phyloP scores from a whole-genome alignment of 441 rosid genomes.

The Euphorbia neoarborescens region DNA sequence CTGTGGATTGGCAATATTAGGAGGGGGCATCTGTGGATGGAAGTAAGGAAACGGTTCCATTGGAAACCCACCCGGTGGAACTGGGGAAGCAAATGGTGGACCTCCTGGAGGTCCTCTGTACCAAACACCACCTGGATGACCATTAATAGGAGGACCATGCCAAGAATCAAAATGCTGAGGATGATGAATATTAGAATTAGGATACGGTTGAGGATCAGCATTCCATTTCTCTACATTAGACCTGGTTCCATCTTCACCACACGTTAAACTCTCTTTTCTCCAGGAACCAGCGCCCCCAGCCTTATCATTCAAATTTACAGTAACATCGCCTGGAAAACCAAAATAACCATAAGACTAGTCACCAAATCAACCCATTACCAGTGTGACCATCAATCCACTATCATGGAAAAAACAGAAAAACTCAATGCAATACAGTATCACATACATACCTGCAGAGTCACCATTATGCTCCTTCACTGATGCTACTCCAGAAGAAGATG shows the following conservation, averaged over 20 bases:
- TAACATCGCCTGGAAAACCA: conserved; percentile 35
- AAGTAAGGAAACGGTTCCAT: conserved; percentile 81
- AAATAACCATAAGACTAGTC: neutral
- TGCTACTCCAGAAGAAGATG: conserved; percentile 49
- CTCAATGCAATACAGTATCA: conserved; percentile 14
- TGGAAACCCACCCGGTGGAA: conserved; percentile 71
- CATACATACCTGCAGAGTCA: conserved; percentile 46
- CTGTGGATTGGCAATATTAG: conserved; percentile 44
- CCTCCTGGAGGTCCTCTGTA: conserved; percentile 73
- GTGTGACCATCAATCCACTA: neutral
- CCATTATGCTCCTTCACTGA: conserved; percentile 36
- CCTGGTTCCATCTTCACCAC: conserved; percentile 52
- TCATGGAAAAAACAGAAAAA: neutral
- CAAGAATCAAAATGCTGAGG: conserved; percentile 69
- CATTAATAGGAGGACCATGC: conserved; percentile 76
- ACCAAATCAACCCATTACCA: neutral
- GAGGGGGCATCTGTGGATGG: conserved; percentile 62
- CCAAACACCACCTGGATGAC: conserved; percentile 84
- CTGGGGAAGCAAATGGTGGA: conserved; percentile 65
- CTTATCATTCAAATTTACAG: conserved; percentile 32
- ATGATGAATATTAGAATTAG: conserved; percentile 44
- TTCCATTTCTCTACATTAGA: conserved; percentile 60
- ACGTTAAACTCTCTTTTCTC: conserved; percentile 54
- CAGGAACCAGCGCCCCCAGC: conserved; percentile 44
- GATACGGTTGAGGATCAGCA: conserved; percentile 49